Conservation (phyloP, 2,329 filamentous ascomycete genomes). For the Colletotrichum aenigma region DNA sequence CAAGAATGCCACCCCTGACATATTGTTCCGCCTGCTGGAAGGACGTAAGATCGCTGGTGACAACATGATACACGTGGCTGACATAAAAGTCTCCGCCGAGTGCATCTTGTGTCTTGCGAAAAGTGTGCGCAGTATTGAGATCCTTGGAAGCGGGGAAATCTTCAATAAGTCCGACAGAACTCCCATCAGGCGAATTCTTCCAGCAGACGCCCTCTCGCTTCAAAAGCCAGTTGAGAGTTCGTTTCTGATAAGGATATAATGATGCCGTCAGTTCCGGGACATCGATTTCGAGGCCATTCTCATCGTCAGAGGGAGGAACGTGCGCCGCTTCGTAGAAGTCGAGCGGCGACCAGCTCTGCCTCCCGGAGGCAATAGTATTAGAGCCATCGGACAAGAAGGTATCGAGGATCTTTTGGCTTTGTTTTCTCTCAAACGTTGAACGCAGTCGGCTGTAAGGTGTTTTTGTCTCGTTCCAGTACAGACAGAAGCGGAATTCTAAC, state of each 20-base stretch:
- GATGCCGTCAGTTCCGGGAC: slow-evolving; percentile 50
- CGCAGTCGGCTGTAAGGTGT: slow-evolving; percentile 35
- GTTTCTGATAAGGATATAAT: slow-evolving; percentile 75
- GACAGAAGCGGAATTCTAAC: slow-evolving; percentile 35
- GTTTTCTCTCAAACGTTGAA: slow-evolving; percentile 28
- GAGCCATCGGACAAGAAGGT: slow-evolving; percentile 35
- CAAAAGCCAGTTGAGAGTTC: slow-evolving; percentile 74
- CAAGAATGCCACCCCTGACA: slow-evolving; percentile 67
- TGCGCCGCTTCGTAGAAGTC: slow-evolving; percentile 74
- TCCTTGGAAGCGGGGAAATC: neutral
- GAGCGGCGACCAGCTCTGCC: slow-evolving; percentile 46
- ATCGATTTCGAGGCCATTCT: slow-evolving; percentile 38
- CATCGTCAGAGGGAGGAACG: slow-evolving; percentile 55
- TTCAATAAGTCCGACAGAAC: slow-evolving; percentile 21
- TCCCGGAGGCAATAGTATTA: slow-evolving; percentile 23
- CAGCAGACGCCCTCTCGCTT: slow-evolving; percentile 66
- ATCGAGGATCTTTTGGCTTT: slow-evolving; percentile 40
- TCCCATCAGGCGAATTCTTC: slow-evolving; percentile 26
- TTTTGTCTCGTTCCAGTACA: slow-evolving; percentile 48
- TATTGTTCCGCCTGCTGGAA: slow-evolving; percentile 47
- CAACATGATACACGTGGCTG: slow-evolving; percentile 67
- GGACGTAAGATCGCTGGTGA: slow-evolving; percentile 51
- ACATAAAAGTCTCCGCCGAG: slow-evolving; percentile 48
- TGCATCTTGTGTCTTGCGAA: neutral
- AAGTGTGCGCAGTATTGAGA: slow-evolving; percentile 9